These are phyloP conservation scores for Trichoderma atroviride DNA, from an alignment of 2,329 filamentous ascomycete species.

Conservation along the genomic window DNA sequence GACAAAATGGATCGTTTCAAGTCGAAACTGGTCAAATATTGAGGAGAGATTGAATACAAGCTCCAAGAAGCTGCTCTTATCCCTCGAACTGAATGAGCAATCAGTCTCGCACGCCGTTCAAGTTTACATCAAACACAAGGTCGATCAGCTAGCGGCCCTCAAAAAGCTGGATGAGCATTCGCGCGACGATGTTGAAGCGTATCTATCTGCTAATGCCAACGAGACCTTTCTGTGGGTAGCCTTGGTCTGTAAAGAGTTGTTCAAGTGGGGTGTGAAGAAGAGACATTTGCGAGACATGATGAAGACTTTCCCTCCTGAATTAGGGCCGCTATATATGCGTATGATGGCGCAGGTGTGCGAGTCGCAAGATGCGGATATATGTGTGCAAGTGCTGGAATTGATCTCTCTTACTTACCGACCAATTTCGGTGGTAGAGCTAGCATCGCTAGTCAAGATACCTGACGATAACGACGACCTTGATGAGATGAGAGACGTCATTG, in stretches of 20 bases:
- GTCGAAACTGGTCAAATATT: slow-evolving; percentile 46
- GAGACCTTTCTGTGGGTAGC: slow-evolving; percentile 39
- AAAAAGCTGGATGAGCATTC: slow-evolving; percentile 26
- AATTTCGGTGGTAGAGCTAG: not conserved
- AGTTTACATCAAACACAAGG: slow-evolving; percentile 43
- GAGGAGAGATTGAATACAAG: slow-evolving; percentile 36
- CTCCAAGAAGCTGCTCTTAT: slow-evolving; percentile 33
- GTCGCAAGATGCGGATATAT: not conserved
- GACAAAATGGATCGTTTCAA: slow-evolving; percentile 49
- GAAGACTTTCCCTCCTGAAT: not conserved
- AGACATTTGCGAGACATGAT: not conserved
- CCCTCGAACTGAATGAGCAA: slow-evolving; percentile 43
- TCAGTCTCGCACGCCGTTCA: slow-evolving; percentile 42
- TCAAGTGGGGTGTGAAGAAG: not conserved
- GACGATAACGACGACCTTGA: not conserved
- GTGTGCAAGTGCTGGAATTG: not conserved
- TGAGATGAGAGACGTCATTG: not conserved
- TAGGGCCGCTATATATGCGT: not conserved
- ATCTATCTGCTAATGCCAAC: slow-evolving; percentile 39
- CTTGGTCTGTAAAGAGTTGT: slow-evolving; percentile 8
- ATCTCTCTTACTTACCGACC: not conserved
- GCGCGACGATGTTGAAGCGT: slow-evolving; percentile 3
- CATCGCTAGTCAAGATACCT: not conserved
- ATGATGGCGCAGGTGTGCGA: not conserved
- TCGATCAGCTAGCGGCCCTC: slow-evolving; percentile 33